Percentiles rank a stretch among this genome's conserved stretches.
Evolutionary conservation across 164 flowering plant species (phyloP).

Genomic region (Kalanchoe fedtschenkoi): DNA sequence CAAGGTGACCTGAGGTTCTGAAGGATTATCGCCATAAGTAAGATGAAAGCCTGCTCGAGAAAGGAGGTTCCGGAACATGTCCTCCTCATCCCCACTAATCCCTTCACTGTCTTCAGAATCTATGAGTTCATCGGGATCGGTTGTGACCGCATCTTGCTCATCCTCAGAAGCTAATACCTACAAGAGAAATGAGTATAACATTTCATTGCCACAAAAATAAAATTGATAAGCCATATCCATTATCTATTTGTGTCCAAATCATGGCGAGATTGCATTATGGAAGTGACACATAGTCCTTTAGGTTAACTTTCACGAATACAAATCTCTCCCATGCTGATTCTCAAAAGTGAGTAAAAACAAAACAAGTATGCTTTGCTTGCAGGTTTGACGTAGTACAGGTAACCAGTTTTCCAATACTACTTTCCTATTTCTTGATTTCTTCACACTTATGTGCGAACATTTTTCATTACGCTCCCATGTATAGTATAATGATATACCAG

Average conservation of each 20-base stretch:
- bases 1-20: conserved; percentile 91
- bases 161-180: conserved; percentile 98
- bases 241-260: neutral
- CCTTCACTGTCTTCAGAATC: conserved; percentile 99
- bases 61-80: conserved; percentile 84
- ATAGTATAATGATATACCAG: neutral
- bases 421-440: neutral
- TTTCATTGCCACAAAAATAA: neutral
- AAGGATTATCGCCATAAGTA: conserved; percentile 86
- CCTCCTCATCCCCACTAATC: conserved; percentile 97
- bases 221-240: neutral
- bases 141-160: conserved; percentile 93
- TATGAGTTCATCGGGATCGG: conserved; percentile 92
- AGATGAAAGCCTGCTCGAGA: conserved; percentile 95
- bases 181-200: conserved; percentile 7
- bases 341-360: neutral
- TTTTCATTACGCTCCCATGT: neutral
- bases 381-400: neutral
- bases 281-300: neutral
- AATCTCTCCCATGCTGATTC: neutral
- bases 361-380: too few relatives aligned
- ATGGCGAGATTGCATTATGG: neutral
- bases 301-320: too few relatives aligned
- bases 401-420: neutral
- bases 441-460: neutral